Percentiles rank a stretch among this genome's conserved stretches.
These are phyloP conservation scores for Carallia brachiata DNA, from an alignment of 345 rosid species.

Conservation along the genomic window DNA sequence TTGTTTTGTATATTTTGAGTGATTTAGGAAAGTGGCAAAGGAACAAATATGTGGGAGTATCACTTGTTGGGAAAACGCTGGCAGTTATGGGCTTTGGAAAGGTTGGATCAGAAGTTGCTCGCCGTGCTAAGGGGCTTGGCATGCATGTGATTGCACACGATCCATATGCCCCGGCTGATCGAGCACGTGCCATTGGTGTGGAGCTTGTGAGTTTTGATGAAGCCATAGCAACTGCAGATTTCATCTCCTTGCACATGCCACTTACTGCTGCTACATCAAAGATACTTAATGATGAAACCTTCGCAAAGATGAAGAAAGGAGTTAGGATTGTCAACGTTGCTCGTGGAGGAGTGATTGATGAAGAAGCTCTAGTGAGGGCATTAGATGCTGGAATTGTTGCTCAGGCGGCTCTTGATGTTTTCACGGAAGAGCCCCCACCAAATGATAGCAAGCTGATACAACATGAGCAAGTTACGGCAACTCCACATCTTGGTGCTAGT, in stretches of 20 bases:
- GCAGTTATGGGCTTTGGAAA: slow-evolving; percentile 31
- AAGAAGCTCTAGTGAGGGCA: slow-evolving; percentile 29
- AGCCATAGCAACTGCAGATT: slow-evolving; percentile 23
- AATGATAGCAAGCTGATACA: slow-evolving; percentile 25
- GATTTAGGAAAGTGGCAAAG: slow-evolving; percentile 26
- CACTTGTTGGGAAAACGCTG: slow-evolving; percentile 27
- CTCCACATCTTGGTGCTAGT: slow-evolving; percentile 38
- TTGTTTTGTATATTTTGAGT: background rate
- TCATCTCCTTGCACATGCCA: slow-evolving; percentile 37
- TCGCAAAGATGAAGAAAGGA: slow-evolving; percentile 34
- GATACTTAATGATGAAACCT: slow-evolving; percentile 27
- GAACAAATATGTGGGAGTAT: slow-evolving; percentile 24
- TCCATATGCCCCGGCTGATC: slow-evolving; percentile 27
- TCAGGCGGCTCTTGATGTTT: slow-evolving; percentile 36
- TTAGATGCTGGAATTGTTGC: slow-evolving; percentile 33
- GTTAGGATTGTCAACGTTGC: slow-evolving; percentile 33
- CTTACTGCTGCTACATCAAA: slow-evolving; percentile 28
- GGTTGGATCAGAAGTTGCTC: slow-evolving; percentile 27
- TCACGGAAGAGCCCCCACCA: slow-evolving; percentile 25
- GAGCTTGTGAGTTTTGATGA: slow-evolving; percentile 21
- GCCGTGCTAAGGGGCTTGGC: slow-evolving; percentile 33
- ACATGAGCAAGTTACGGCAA: slow-evolving; percentile 27
- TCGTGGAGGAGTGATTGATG: slow-evolving; percentile 33
- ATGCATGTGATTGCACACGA: slow-evolving; percentile 32
- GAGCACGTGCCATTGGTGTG: slow-evolving; percentile 26